phyloP scores from a whole-genome alignment of 441 rosid species.

The Adansonia rubrostipa region DNA sequence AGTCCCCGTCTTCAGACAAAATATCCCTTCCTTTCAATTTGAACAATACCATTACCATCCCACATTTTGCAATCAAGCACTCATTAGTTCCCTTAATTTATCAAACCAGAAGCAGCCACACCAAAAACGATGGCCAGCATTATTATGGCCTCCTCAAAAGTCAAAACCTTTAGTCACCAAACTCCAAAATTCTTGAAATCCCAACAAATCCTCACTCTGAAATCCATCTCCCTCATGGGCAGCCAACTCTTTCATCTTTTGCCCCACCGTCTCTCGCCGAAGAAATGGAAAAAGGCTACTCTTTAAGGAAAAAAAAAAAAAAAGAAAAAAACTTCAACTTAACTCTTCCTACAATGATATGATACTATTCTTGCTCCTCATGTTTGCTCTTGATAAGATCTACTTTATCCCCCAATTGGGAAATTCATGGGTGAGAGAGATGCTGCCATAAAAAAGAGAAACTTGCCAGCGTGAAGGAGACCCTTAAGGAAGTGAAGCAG shows the following conservation, averaged over 20 bases:
- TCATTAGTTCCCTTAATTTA: neutral
- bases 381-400: conserved; percentile 81
- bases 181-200: conserved; percentile 26
- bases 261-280: conserved; percentile 75
- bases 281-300: conserved; percentile 78
- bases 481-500: conserved; percentile 74
- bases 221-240: conserved; percentile 63
- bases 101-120: too few relatives aligned
- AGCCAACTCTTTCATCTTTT: conserved; percentile 47
- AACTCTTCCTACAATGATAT: conserved; percentile 82
- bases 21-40: neutral
- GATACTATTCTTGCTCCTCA: conserved; percentile 72
- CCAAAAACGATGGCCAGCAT: neutral
- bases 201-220: conserved; percentile 17
- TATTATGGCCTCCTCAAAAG: neutral
- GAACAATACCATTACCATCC: too few relatives aligned
- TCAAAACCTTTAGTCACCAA: neutral
- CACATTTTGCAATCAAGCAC: neutral
- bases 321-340: conserved; percentile 56
- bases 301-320: conserved; percentile 48
- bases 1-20: neutral
- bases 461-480: conserved; percentile 78
- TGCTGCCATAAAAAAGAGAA: conserved; percentile 69
- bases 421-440: conserved; percentile 88
- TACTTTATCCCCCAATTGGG: conserved; percentile 75